phyloP scores from a whole-genome alignment of 2,329 filamentous ascomycete genomes.

The Trichoderma sp. region DNA sequence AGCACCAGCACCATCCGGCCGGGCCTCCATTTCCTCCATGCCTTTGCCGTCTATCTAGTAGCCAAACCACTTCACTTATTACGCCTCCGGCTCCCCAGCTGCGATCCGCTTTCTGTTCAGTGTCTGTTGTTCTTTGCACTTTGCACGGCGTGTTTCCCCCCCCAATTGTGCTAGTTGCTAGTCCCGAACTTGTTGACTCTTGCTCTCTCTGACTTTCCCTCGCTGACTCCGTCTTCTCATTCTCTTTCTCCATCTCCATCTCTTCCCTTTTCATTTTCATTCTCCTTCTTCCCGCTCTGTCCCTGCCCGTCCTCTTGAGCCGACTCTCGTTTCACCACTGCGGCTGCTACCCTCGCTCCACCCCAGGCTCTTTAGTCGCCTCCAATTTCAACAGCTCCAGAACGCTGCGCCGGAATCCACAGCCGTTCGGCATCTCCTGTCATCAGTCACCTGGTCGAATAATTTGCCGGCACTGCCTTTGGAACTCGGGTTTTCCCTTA shows the following conservation, averaged over 20 bases:
- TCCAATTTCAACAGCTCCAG: constrained; percentile 12
- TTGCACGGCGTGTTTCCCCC: neutral
- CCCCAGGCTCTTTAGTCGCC: constrained; percentile 10
- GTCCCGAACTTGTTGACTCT: neutral
- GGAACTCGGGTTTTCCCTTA: neutral
- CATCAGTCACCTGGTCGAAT: constrained; percentile 7
- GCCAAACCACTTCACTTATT: neutral
- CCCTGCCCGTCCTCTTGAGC: constrained; percentile 1
- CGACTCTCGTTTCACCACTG: constrained; percentile 19
- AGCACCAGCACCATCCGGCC: constrained; percentile 7
- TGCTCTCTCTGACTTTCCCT: neutral
- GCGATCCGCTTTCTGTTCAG: constrained; percentile 6
- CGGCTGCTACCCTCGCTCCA: constrained; percentile 18
- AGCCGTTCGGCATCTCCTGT: constrained; percentile 18
- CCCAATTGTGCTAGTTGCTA: neutral
- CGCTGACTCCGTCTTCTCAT: constrained; percentile 4
- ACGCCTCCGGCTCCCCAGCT: constrained; percentile 15
- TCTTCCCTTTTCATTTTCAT: neutral
- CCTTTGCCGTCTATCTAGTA: neutral
- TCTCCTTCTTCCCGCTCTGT: constrained; percentile 3
- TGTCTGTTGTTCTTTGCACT: neutral
- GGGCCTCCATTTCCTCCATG: neutral
- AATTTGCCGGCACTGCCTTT: constrained; percentile 11
- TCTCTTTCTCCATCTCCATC: neutral
- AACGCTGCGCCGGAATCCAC: constrained; percentile 12